These are phyloP conservation scores for Monilinia fructicola DNA, from an alignment of 2,329 filamentous ascomycete species.

Conservation along the genomic window DNA sequence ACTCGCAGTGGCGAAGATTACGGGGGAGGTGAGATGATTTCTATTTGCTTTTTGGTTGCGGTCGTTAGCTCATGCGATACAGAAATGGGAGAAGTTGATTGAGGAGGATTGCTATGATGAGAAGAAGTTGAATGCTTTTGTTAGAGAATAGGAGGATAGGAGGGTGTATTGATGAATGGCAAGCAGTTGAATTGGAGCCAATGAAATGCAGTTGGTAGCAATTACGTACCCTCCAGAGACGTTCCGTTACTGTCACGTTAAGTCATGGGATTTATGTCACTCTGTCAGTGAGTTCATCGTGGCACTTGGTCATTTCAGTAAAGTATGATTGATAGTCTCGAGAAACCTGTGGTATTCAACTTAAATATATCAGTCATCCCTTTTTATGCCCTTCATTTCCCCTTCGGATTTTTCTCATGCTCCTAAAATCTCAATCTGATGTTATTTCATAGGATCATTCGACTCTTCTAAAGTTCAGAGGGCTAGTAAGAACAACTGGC, in stretches of 20 bases:
- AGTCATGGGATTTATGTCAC: not conserved
- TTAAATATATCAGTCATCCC: not conserved
- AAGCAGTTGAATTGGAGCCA: not conserved
- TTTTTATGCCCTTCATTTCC: not conserved
- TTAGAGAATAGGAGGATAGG: slow-evolving; percentile 16
- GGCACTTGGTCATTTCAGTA: not conserved
- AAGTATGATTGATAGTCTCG: not conserved
- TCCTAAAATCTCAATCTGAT: no score
- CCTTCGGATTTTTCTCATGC: not conserved
- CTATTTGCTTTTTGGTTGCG: not conserved
- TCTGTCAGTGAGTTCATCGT: not conserved
- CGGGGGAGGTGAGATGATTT: not conserved
- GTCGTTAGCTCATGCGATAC: not conserved
- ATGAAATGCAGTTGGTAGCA: not conserved
- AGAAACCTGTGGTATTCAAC: not conserved
- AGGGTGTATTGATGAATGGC: not conserved
- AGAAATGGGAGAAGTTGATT: slow-evolving; percentile 22
- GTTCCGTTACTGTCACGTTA: not conserved
- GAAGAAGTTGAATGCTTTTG: slow-evolving; percentile 15
- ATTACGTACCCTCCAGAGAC: not conserved
- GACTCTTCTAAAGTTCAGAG: no score
- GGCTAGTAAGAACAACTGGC: no score
- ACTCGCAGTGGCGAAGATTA: slow-evolving; percentile 13
- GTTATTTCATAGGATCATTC: no score
- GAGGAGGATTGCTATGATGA: slow-evolving; percentile 19